These are phyloP conservation scores for Grosmannia serpens DNA, from an alignment of 2,329 filamentous ascomycete genomes.

Conservation along the genomic window DNA sequence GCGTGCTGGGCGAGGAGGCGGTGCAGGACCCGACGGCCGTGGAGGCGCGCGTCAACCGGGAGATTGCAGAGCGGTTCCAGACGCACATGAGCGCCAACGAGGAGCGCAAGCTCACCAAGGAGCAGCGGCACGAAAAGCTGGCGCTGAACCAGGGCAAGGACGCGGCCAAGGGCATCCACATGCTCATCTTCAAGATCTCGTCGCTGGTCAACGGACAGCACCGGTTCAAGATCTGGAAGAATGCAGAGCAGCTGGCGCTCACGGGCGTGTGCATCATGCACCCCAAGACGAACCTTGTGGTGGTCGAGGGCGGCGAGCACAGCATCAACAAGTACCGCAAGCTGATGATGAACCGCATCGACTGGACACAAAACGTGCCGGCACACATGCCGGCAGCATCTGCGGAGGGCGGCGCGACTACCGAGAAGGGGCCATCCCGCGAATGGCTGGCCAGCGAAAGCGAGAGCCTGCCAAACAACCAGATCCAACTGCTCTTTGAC, in stretches of 20 bases:
- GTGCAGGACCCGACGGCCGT: slow-evolving; percentile 97
- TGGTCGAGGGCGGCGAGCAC: slow-evolving; percentile 83
- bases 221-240: slow-evolving; percentile 83
- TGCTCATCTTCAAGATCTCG: slow-evolving; percentile 81
- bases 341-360: slow-evolving; percentile 83
- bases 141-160: slow-evolving; percentile 75
- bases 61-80: slow-evolving; percentile 77
- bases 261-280: slow-evolving; percentile 89
- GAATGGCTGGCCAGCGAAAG: slow-evolving; percentile 73
- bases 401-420: neutral
- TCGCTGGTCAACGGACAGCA: slow-evolving; percentile 88
- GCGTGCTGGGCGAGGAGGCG: slow-evolving; percentile 78
- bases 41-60: slow-evolving; percentile 82
- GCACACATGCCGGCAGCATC: slow-evolving; percentile 26
- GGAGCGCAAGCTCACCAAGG: slow-evolving; percentile 77
- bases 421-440: slow-evolving; percentile 45
- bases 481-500: slow-evolving; percentile 78
- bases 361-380: slow-evolving; percentile 83
- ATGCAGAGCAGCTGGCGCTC: slow-evolving; percentile 78
- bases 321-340: slow-evolving; percentile 80
- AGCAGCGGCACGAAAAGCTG: slow-evolving; percentile 77
- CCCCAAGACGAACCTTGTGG: slow-evolving; percentile 75
- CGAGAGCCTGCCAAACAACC: slow-evolving; percentile 72
- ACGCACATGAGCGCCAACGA: slow-evolving; percentile 72
- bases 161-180: slow-evolving; percentile 70